Conservation (phyloP, 2,329 filamentous ascomycete species). For the Leptographium galeiforme region DNA sequence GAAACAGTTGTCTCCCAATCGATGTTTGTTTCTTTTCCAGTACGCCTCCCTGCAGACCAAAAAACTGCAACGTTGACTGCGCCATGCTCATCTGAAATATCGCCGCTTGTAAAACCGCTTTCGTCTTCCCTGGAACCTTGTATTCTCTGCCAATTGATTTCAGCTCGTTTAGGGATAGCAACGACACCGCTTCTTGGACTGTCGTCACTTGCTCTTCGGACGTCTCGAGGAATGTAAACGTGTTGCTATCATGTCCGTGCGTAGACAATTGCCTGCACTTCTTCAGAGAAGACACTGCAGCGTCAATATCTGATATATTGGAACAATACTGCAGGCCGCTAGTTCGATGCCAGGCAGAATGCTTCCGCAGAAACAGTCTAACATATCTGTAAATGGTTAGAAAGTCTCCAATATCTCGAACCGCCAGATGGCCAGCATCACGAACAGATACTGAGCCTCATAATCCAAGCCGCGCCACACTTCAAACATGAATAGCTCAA, state of each 20-base stretch:
- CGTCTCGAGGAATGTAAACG: conserved; percentile 54
- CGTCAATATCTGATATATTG: conserved; percentile 63
- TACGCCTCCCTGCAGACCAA: no score
- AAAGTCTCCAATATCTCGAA: no score
- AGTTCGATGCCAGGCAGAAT: conserved; percentile 78
- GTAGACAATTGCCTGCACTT: conserved; percentile 18
- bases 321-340: conserved; percentile 64
- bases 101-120: conserved; percentile 63
- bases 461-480: conserved; percentile 64
- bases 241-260: not conserved
- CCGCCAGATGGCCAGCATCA: not conserved
- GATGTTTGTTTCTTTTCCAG: not conserved
- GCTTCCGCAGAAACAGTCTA: conserved; percentile 82
- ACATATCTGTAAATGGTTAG: conserved; percentile 30
- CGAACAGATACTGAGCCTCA: conserved; percentile 81
- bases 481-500: conserved; percentile 63
- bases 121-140: conserved; percentile 79
- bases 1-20: not conserved
- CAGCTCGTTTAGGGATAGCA: conserved; percentile 78
- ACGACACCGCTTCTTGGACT: conserved; percentile 68
- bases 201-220: conserved; percentile 61
- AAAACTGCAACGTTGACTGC: conserved; percentile 49
- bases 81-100: conserved; percentile 59
- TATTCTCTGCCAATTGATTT: conserved; percentile 74
- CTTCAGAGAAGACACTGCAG: conserved; percentile 55